Conservation (phyloP, 2,329 filamentous ascomycete genomes). For the Ceratocystis harringtonii region DNA sequence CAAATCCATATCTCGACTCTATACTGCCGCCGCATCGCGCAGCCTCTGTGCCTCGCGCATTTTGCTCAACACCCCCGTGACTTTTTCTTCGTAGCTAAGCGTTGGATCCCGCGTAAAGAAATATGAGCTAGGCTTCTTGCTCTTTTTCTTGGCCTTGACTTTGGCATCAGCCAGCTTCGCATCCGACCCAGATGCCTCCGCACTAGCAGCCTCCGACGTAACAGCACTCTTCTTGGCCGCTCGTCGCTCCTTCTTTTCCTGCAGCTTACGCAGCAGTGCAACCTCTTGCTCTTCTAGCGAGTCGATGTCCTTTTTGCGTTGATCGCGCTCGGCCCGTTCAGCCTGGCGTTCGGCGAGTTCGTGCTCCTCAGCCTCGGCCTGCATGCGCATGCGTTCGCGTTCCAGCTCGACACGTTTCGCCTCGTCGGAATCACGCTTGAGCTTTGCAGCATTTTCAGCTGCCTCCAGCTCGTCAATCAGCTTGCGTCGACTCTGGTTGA, state of each 20-base stretch:
- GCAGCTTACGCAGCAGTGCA: constrained; percentile 18
- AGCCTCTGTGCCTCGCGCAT: constrained; percentile 26
- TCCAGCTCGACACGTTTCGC: constrained; percentile 26
- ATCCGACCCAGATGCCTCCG: constrained; percentile 6
- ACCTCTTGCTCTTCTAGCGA: constrained; percentile 24
- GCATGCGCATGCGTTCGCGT: constrained; percentile 24
- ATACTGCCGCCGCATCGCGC: constrained; percentile 22
- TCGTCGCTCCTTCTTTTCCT: constrained; percentile 25
- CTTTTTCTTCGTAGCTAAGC: constrained; percentile 18
- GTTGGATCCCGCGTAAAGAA: constrained; percentile 17
- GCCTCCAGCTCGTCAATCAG: constrained; percentile 80
- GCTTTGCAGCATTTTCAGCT: constrained; percentile 52
- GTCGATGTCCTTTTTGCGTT: constrained; percentile 19
- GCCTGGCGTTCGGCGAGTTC: constrained; percentile 2
- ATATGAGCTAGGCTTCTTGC: constrained; percentile 13
- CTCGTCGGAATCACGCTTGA: constrained; percentile 37
- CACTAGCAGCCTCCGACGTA: constrained; percentile 13
- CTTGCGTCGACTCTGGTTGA: constrained; percentile 55
- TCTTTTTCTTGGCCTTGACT: constrained; percentile 12
- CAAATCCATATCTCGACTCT: neutral
- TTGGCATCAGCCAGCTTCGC: constrained; percentile 8
- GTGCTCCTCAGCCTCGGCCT: constrained; percentile 24
- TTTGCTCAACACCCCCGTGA: constrained; percentile 23
- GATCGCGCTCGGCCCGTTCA: constrained; percentile 17
- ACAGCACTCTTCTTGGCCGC: constrained; percentile 23